Conservation (phyloP, 768 basidiomycete species). For the Crassisporium funariophilum region DNA sequence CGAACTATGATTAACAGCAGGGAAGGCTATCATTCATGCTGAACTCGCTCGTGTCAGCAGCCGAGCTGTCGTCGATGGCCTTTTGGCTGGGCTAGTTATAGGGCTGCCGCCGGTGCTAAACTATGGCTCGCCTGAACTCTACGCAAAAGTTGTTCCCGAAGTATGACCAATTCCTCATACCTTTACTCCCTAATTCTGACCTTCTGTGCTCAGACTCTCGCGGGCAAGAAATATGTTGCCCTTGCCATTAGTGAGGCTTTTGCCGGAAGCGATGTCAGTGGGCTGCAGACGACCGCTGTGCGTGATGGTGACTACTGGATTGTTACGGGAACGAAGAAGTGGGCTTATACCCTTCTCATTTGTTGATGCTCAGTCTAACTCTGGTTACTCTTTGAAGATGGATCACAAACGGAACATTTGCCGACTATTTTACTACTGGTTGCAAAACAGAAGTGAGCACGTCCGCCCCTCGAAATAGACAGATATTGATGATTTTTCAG, state of each 20-base stretch:
- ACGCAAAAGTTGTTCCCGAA: conserved; percentile 70
- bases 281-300: conserved; percentile 82
- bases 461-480: background rate
- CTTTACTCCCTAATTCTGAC: background rate
- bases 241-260: conserved; percentile 95
- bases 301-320: conserved; percentile 87
- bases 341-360: conserved; percentile 14
- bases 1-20: background rate
- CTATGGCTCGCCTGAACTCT: conserved; percentile 76
- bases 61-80: conserved; percentile 85
- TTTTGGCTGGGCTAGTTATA: conserved; percentile 81
- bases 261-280: conserved; percentile 84
- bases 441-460: conserved; percentile 66
- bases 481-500: conserved; percentile 32
- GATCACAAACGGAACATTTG: conserved; percentile 88
- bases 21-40: conserved; percentile 72
- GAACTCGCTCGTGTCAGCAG: conserved; percentile 85
- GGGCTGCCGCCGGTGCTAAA: conserved; percentile 90
- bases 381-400: conserved; percentile 49
- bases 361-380: background rate
- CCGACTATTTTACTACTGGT: conserved; percentile 83
- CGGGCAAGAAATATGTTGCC: conserved; percentile 83
- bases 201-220: conserved; percentile 37
- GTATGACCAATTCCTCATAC: conserved; percentile 36
- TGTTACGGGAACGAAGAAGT: conserved; percentile 95